Conservation (phyloP, 176 grass and related monocot genomes). For the Phragmites australis region DNA sequence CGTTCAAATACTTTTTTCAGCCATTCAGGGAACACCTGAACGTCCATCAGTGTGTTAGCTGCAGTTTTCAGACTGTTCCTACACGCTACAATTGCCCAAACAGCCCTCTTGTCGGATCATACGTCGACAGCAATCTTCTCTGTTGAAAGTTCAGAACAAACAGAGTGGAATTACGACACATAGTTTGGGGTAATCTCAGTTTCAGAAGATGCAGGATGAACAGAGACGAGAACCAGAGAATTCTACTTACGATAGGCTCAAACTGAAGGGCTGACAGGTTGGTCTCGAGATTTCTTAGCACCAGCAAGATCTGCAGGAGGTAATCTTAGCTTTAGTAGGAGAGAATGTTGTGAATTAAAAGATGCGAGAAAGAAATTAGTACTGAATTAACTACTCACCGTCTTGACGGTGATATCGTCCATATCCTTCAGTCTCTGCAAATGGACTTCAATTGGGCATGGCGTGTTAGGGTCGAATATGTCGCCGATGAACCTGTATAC, state of each 20-base stretch:
- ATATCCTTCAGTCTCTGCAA: conserved; percentile 56
- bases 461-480: conserved; percentile 69
- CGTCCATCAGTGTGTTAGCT: conserved; percentile 8
- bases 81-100: conserved; percentile 37
- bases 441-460: conserved; percentile 39
- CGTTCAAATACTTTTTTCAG: not conserved
- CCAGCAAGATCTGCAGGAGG: conserved; percentile 59
- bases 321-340: not conserved
- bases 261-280: conserved; percentile 60
- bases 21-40: not conserved
- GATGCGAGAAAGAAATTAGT: not conserved
- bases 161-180: not conserved
- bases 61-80: not conserved
- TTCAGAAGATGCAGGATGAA: not conserved
- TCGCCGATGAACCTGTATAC: conserved; percentile 84
- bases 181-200: not conserved
- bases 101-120: conserved; percentile 54
- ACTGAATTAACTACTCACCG: conserved; percentile 35
- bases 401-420: conserved; percentile 51
- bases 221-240: not conserved
- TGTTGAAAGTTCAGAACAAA: conserved; percentile 28
- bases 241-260: conserved; percentile 60
- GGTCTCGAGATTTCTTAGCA: conserved; percentile 66
- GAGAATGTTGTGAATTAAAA: not conserved
- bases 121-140: conserved; percentile 63